Evolutionary conservation across 1,139 yeast species (phyloP).

Genomic region (Pichia sp.): DNA sequence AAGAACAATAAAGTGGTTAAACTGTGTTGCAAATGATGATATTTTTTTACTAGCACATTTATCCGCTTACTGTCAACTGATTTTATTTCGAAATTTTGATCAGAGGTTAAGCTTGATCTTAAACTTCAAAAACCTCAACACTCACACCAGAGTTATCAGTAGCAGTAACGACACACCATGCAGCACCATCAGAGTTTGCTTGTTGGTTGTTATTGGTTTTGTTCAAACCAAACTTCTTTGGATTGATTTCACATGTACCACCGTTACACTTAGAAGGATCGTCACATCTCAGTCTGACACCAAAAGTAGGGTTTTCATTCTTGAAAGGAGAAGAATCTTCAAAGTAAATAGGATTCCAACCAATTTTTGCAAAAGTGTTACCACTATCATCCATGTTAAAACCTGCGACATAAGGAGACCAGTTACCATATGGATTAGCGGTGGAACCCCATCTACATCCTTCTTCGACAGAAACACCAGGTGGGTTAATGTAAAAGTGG

Average conservation of each 20-base stretch:
- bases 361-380: conserved; percentile 72
- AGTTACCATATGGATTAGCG: conserved; percentile 67
- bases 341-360: conserved; percentile 83
- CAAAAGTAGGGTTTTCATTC: conserved; percentile 53
- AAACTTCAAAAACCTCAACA: conserved; percentile 56
- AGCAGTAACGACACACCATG: conserved; percentile 80
- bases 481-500: conserved; percentile 80
- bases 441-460: conserved; percentile 83
- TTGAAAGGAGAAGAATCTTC: conserved; percentile 50
- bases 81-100: too few species aligned
- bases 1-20: too few species aligned
- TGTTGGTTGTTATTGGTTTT: conserved; percentile 36
- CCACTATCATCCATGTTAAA: conserved; percentile 67
- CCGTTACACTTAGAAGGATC: conserved; percentile 64
- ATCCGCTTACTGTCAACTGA: too few species aligned
- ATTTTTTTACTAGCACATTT: too few species aligned
- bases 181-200: conserved; percentile 58
- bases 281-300: conserved; percentile 67
- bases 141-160: conserved; percentile 53
- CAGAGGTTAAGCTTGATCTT: not conserved
- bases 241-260: conserved; percentile 73
- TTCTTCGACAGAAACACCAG: conserved; percentile 69
- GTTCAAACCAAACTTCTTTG: conserved; percentile 51
- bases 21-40: too few species aligned
- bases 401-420: conserved; percentile 93